These are phyloP conservation scores for Zygosaccharomyces lentus DNA, from an alignment of 805 yeast species.

Conservation along the genomic window DNA sequence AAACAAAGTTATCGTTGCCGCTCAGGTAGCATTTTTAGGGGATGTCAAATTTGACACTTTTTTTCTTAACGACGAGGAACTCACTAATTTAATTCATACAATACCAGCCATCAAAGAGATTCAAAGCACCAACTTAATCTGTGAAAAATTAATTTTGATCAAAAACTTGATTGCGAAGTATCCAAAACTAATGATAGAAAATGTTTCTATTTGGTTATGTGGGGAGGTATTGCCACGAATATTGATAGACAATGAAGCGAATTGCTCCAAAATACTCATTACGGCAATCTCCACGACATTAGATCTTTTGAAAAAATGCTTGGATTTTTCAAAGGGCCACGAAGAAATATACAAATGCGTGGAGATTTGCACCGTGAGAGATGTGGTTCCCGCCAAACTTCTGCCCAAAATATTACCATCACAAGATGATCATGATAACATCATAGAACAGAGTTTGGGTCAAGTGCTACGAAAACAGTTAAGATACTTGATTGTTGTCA, in stretches of 20 bases:
- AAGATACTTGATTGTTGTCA: constrained; percentile 13
- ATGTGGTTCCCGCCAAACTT: constrained; percentile 15
- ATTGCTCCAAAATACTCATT: constrained; percentile 18
- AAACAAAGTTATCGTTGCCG: constrained; percentile 27
- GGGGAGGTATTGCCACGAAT: constrained; percentile 26
- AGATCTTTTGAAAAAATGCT: constrained; percentile 24
- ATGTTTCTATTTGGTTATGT: constrained; percentile 25
- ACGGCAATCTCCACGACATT: constrained; percentile 22
- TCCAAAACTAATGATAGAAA: constrained; percentile 22
- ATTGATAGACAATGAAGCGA: constrained; percentile 18
- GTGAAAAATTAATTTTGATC: constrained; percentile 25
- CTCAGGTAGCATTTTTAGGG: constrained; percentile 26
- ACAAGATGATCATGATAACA: not conserved
- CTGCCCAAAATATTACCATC: constrained; percentile 2
- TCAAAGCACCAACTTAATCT: constrained; percentile 25
- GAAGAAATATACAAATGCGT: constrained; percentile 14
- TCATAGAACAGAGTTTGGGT: constrained; percentile 15
- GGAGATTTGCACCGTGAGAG: constrained; percentile 8
- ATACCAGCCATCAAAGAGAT: constrained; percentile 23
- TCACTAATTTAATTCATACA: constrained; percentile 13
- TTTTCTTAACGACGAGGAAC: constrained; percentile 14
- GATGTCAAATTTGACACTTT: constrained; percentile 27
- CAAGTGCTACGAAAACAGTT: constrained; percentile 19
- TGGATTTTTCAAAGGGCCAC: constrained; percentile 13
- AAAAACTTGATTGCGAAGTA: constrained; percentile 23